phyloP scores from a whole-genome alignment of 2,329 filamentous ascomycete genomes.

The Fusarium udum region DNA sequence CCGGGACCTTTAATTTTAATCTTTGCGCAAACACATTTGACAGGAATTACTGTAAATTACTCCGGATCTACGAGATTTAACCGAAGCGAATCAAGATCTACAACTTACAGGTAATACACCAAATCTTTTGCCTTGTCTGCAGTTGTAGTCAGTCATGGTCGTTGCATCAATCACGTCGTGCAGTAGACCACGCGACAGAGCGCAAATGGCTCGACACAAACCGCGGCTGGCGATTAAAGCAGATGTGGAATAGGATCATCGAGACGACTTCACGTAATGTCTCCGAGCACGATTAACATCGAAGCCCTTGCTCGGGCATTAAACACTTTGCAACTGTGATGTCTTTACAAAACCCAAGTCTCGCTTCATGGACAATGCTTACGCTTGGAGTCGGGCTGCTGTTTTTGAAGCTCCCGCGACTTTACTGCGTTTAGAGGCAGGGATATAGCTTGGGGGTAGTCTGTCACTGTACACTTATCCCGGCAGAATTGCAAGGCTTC shows the following conservation, averaged over 20 bases:
- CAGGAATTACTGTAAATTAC: background rate
- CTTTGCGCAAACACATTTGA: background rate
- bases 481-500: too few species aligned
- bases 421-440: background rate
- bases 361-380: background rate
- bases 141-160: background rate
- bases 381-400: background rate
- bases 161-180: background rate
- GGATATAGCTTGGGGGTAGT: background rate
- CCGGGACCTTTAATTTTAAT: background rate
- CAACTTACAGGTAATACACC: rapidly evolving
- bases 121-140: background rate
- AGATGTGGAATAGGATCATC: rapidly evolving
- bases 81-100: background rate
- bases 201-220: too few species aligned
- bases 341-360: background rate
- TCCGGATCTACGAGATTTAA: rapidly evolving
- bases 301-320: background rate
- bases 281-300: background rate
- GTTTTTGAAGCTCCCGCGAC: background rate
- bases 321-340: background rate
- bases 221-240: background rate
- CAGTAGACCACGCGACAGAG: too few species aligned
- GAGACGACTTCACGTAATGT: background rate
- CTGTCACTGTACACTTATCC: background rate